A percentile compares a stretch with the other conserved stretches of the same genome.
phyloP scores from a whole-genome alignment of 768 basidiomycete species.

The Psilocybe sp. region DNA sequence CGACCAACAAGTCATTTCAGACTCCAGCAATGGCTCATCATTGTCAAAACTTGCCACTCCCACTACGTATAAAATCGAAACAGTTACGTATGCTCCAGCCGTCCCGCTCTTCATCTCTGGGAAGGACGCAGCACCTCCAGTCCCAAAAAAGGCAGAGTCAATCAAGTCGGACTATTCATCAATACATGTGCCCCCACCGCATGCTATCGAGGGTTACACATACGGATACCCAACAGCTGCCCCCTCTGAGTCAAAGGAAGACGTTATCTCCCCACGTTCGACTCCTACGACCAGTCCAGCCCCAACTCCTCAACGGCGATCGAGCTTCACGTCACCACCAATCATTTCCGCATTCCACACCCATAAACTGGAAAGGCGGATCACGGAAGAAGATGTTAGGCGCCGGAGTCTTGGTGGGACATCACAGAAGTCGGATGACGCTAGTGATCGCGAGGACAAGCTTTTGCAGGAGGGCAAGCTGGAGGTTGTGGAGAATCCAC shows the following conservation, averaged over 20 bases:
- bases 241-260: constrained; percentile 6
- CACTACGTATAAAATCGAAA: constrained; percentile 18
- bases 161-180: constrained; percentile 10
- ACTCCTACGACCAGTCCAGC: constrained; percentile 2
- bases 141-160: background rate
- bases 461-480: constrained; percentile 27
- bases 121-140: background rate
- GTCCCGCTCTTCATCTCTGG: constrained; percentile 16
- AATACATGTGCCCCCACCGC: constrained; percentile 48
- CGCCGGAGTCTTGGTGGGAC: background rate
- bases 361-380: constrained; percentile 17
- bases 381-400: constrained; percentile 20
- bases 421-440: constrained; percentile 8
- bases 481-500: constrained; percentile 54
- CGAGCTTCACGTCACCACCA: background rate
- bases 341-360: background rate
- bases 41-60: constrained; percentile 14
- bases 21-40: constrained; percentile 13
- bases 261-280: background rate
- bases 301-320: constrained; percentile 7
- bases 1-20: constrained; percentile 9
- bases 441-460: constrained; percentile 26
- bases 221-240: constrained; percentile 24
- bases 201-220: constrained; percentile 26
- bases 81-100: constrained; percentile 22